phyloP scores from a whole-genome alignment of 2,329 filamentous ascomycete genomes.

The Exophiala sp. region DNA sequence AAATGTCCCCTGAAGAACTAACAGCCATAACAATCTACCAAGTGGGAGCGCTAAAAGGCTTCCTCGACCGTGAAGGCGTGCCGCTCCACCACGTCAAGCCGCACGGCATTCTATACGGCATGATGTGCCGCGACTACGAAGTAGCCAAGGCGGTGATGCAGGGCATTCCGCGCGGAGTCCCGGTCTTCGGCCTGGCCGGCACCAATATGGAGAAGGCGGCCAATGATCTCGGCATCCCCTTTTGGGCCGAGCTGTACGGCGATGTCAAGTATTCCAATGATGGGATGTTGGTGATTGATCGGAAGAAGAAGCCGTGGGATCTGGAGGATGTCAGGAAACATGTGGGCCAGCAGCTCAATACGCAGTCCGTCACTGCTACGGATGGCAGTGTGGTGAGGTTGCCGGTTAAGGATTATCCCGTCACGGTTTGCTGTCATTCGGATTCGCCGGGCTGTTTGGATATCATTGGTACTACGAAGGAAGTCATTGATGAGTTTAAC shows the following conservation, averaged over 20 bases:
- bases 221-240: conserved; percentile 48
- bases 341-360: conserved; percentile 40
- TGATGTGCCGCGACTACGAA: conserved; percentile 50
- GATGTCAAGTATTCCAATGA: conserved; percentile 52
- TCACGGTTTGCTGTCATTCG: conserved; percentile 45
- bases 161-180: conserved; percentile 47
- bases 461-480: conserved; percentile 39
- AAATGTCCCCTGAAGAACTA: conserved; percentile 52
- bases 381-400: conserved; percentile 39
- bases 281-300: conserved; percentile 50
- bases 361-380: conserved; percentile 39
- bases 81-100: conserved; percentile 58
- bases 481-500: conserved; percentile 42
- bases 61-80: conserved; percentile 53
- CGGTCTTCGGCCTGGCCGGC: conserved; percentile 51
- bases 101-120: conserved; percentile 55
- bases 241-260: conserved; percentile 51
- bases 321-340: conserved; percentile 38
- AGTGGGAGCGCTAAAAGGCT: conserved; percentile 56
- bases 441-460: conserved; percentile 44
- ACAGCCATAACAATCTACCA: conserved; percentile 57
- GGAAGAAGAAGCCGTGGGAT: conserved; percentile 52
- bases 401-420: conserved; percentile 38
- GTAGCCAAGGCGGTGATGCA: conserved; percentile 49
- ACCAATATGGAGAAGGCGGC: conserved; percentile 52